Percentiles rank a stretch among this genome's conserved stretches.
Evolutionary conservation across 148 eudicot species (phyloP).

Genomic region (Polygonum aviculare): DNA sequence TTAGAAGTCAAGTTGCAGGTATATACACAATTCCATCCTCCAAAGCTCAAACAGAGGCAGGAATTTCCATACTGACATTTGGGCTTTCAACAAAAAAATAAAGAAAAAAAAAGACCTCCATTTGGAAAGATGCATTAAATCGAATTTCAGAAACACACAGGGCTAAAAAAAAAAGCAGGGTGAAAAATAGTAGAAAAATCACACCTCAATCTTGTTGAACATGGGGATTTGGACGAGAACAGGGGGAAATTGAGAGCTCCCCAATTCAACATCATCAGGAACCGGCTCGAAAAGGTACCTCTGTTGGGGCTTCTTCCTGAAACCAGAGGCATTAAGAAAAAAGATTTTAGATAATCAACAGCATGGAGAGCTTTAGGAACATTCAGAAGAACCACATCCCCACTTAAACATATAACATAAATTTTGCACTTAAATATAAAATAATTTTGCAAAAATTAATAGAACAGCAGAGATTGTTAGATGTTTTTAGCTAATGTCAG

Average conservation of each 20-base stretch:
- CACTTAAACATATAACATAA: neutral
- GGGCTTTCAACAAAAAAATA: no score
- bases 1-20: neutral
- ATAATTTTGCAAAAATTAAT: no score
- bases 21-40: neutral
- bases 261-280: constrained; percentile 22
- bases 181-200: neutral
- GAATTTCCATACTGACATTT: neutral
- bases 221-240: constrained; percentile 20
- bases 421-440: neutral
- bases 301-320: constrained; percentile 63
- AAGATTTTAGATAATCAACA: neutral
- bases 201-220: constrained; percentile 16
- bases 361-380: neutral
- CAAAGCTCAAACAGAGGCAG: neutral
- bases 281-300: constrained; percentile 58
- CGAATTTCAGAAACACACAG: neutral
- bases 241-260: constrained; percentile 12
- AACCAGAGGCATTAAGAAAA: no score
- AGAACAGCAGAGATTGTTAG: no score
- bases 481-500: no score
- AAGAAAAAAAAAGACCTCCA: no score
- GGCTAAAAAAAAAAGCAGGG: neutral
- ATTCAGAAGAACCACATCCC: neutral
- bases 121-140: neutral